Base-by-base conservation (phyloP, 345 rosid species). In the Linum lewisii region DNA sequence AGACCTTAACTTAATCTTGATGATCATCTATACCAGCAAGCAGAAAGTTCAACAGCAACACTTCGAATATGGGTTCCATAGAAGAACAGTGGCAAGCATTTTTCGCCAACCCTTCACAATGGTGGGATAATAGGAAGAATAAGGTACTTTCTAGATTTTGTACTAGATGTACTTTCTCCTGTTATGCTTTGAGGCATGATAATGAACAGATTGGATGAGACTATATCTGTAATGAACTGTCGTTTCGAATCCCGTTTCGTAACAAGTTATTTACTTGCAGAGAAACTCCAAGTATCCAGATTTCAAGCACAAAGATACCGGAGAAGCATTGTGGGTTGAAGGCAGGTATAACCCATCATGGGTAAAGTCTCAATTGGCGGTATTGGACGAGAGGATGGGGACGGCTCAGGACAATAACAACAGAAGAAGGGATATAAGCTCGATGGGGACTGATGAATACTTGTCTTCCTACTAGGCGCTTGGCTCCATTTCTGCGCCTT, bases 221-320 rank as follows among this genome's bases (percentile, higher is more conserved):
- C 10, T 4, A 42, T 29, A 11, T 26, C 55, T 52, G 13, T 5
- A 29, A 10, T 47, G 29, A 21, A 24, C 47, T 42, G 47, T 42
- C 14, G 7, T 5, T 29, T 29, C 4, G 34, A 29, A 8, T 29
- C 3, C 2, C 21, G 24, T 52, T 21, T n/a, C 24, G 20, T 19
- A 15, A 24, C 4, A 15, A 19, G 25, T 24, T n/a, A 13, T 19
- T 4, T 29, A 25, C 11, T 68, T 42, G 62, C 80, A 84, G 90
- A 84, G 72, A 63, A 82, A 50, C 76, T 85, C 81, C 10, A 82
- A 78, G 58, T 76, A 76, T 71, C 87, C 90, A 15, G 90, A 84
- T 77, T 82, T 84, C 67, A 82, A 80, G 74, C 87, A 84, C 72
- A 84, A 84, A 63, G 87, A 80, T 63, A 84, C 90, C 4, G 90